Base-by-base conservation (phyloP, 129 eudicot species). In the Centrapalus pauciflorus region DNA sequence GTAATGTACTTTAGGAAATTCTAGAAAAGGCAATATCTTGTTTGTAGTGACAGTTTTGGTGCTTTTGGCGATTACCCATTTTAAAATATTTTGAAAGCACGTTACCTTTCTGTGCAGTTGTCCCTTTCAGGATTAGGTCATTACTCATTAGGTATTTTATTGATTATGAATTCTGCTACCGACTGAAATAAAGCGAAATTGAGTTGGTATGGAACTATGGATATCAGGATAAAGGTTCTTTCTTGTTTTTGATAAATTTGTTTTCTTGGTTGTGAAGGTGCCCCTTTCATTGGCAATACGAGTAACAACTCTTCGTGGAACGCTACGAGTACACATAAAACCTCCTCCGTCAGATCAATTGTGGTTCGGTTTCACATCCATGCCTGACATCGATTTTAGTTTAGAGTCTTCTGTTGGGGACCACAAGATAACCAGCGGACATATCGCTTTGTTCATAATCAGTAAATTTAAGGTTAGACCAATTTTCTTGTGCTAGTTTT, bases 291-390 rank as follows among this genome's bases (percentile, higher is more conserved):
- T 93, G 80, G 87, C 84, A 63, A 78, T 93, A 51, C 80, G 80
- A 82, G 83, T 93, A 28, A 72, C 96, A 51, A 76, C 89, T 58
- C 83, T 93, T 61, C 56, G 85, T 43, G 98, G 98, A 70, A 93
- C 95, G 12, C 32, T 93, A 50, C 79, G 95, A 45, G 59, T 93
- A 49, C 80, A 75, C 71, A 79, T 93, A 70, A 93, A 93, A 82
- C 87, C 92, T n/a, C 98, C 98, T 5, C 98, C 98, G 11, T 85
- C 98, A 29, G 98, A 93, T 80, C 95, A 86, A 65, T 49, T 93
- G 14, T 93, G 98, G 98, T 82, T 85, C 25, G 89, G 87, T 60
- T 93, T 93, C 76, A 81, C 95, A 60, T 83, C 90, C 1, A 84
- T 88, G 95, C 98, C 96, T 62, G 95, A 88, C 67, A 68, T 93